phyloP scores from a whole-genome alignment of 345 rosid species.

The Syzygium oleosum region DNA sequence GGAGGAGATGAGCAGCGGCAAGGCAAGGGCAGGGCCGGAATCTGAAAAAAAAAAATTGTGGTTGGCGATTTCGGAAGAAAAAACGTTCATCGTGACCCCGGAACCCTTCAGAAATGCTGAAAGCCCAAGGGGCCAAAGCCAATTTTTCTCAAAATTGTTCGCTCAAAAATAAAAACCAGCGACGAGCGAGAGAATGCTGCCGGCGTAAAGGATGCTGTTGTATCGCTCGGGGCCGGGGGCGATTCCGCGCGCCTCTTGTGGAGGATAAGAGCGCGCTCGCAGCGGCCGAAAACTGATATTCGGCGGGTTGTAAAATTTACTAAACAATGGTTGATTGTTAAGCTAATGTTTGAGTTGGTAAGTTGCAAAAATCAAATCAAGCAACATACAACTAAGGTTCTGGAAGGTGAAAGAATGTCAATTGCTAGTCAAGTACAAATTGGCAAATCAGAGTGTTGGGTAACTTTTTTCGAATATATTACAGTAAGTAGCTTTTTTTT shows the following conservation, averaged over 20 bases:
- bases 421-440: background rate
- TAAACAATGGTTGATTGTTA: fast-evolving
- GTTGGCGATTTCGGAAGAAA: background rate
- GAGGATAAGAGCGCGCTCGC: fast-evolving
- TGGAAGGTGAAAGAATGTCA: background rate
- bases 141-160: fast-evolving
- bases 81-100: background rate
- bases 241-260: background rate
- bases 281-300: background rate
- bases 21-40: background rate
- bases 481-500: fast-evolving
- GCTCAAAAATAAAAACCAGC: too few relatives aligned
- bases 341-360: background rate
- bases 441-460: background rate
- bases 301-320: fast-evolving
- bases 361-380: background rate
- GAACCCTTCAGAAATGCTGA: fast-evolving
- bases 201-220: fast-evolving
- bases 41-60: background rate
- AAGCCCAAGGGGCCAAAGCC: background rate
- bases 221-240: background rate
- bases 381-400: background rate
- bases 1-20: background rate
- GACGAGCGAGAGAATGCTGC: background rate
- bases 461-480: background rate